Evolutionary conservation across 2,329 filamentous ascomycete genomes (phyloP), one percentile per base, ranked within the genome.

Genomic region (Acrodontium crateriforme): DNA sequence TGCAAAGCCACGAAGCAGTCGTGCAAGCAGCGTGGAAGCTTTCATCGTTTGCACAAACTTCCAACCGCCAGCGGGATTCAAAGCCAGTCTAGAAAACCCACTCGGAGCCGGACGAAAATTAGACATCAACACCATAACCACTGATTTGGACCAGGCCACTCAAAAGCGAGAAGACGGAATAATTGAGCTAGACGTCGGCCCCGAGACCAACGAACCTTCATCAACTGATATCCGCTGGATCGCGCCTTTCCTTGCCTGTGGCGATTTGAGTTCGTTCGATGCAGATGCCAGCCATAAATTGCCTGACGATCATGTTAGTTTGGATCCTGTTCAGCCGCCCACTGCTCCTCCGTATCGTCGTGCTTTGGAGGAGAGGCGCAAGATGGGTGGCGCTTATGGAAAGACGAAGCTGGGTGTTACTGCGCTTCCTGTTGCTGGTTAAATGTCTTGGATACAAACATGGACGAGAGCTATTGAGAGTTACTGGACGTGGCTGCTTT

Each of bases 11-110:
- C 66, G 89, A 29, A 92, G 83, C 38, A 93, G 83, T 47, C 71
- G 89, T n/a, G 89, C 87, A 2, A 95, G 87, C 55, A 93, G 84
- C 55, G 75, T 98, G 12, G 89, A 98, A 54, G 87, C 89, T 0
- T 98, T 98, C 44, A 81, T 98, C 25, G 87, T 98, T 10, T 94
- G 89, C 52, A 69, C 91, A 44, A 81, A 84, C 36, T 98, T 95
- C 51, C 65, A 68, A 13, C 85, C 83, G 3, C 85, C 87, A 0
- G 57, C 63, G 9, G 79, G 78, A 1, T 89, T 84, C 57, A 69
- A 67, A 24, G 74, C 80, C 3, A 84, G 75, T 44, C 59, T 89
- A 3, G 77, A 84, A 44, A 72, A 76, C 43, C 80, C 80, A 2
- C 58, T 89, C 1, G 79, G 78, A 5, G 36, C 33, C 14, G 35